Conservation (phyloP, 2,329 filamentous ascomycete species). For the Pseudogymnoascus sp. region DNA sequence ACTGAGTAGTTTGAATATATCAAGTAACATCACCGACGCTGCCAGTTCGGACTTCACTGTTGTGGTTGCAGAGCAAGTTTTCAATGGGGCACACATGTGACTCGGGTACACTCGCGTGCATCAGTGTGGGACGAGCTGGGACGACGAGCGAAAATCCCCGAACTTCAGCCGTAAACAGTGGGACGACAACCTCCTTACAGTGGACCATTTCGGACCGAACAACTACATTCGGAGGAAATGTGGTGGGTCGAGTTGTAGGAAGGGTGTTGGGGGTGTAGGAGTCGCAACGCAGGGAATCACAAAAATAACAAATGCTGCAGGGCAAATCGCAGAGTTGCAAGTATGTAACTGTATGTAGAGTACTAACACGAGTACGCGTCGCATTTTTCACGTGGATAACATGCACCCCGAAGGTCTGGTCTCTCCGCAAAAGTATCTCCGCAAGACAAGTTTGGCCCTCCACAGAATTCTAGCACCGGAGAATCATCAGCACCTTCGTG, state of each 20-base stretch:
- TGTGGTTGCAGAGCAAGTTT: not conserved
- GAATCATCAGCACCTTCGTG: not conserved
- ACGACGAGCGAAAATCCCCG: not conserved
- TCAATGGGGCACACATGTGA: slow-evolving; percentile 3
- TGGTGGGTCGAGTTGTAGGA: not conserved
- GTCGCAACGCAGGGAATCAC: not conserved
- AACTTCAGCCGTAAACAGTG: not conserved
- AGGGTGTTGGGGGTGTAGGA: not conserved
- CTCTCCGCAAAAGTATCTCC: not conserved
- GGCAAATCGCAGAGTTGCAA: not conserved
- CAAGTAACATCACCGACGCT: no score
- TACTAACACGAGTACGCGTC: no score
- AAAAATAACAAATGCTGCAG: not conserved
- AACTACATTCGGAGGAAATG: not conserved
- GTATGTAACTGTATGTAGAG: no score
- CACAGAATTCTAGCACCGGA: not conserved
- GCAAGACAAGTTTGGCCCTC: not conserved
- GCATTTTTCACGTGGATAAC: not conserved
- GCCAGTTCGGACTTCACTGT: not conserved
- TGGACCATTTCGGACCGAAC: slow-evolving; percentile 3
- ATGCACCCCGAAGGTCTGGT: not conserved
- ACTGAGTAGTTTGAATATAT: not conserved
- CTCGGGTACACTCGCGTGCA: not conserved
- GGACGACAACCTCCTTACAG: not conserved
- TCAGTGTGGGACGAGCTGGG: not conserved